Conservation (phyloP, 441 rosid species). For the Syzygium malaccense region DNA sequence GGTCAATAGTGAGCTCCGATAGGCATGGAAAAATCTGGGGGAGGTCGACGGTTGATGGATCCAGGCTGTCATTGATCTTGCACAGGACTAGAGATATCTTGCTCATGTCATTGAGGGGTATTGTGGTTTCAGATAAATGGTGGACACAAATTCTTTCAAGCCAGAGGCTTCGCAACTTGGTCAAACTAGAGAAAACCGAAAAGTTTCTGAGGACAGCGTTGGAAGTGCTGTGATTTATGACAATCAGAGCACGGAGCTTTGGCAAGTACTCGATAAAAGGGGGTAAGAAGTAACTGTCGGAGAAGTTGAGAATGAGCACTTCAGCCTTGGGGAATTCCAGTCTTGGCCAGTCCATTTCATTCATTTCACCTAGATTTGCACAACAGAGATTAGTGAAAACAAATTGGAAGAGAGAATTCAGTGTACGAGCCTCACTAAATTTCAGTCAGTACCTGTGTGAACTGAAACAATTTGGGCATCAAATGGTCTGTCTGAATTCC, state of each 20-base stretch:
- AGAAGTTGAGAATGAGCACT: conserved; percentile 66
- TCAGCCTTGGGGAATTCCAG: conserved; percentile 80
- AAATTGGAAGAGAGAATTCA: neutral
- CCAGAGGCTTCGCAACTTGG: conserved; percentile 65
- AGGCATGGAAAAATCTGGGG: conserved; percentile 53
- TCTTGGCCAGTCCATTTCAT: conserved; percentile 65
- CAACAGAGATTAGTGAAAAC: neutral
- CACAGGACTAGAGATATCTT: conserved; percentile 71
- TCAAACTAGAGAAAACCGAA: conserved; percentile 39
- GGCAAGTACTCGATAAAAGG: conserved; percentile 71
- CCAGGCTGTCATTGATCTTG: conserved; percentile 54
- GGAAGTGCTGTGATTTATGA: conserved; percentile 48
- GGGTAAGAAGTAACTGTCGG: conserved; percentile 56
- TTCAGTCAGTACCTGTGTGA: conserved; percentile 51
- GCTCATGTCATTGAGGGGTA: conserved; percentile 36
- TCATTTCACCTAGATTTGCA: conserved; percentile 49
- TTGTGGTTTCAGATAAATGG: conserved; percentile 29
- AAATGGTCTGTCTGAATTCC: conserved; percentile 49
- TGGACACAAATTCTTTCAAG: conserved; percentile 64
- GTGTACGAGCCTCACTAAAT: neutral
- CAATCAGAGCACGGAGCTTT: conserved; percentile 58
- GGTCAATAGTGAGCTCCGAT: conserved; percentile 62
- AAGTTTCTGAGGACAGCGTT: conserved; percentile 49
- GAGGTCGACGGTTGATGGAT: conserved; percentile 38
- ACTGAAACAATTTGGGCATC: conserved; percentile 64